These are phyloP conservation scores for Trichoderma citrinoviride DNA, from an alignment of 2,329 filamentous ascomycete species.

Conservation along the genomic window DNA sequence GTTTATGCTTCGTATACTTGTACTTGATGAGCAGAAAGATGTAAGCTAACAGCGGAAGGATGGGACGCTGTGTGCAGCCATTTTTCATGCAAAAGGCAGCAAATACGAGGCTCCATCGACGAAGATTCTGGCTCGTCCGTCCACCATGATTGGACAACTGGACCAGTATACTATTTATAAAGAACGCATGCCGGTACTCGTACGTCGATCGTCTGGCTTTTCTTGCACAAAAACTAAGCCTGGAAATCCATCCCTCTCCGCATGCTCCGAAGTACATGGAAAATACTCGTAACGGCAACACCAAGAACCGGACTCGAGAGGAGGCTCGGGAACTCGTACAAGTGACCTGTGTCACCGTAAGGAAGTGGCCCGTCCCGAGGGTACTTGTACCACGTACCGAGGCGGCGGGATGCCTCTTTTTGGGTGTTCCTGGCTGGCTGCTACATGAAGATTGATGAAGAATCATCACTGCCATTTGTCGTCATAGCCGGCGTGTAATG, in stretches of 20 bases:
- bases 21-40: not conserved
- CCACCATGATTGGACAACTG: not conserved
- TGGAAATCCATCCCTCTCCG: not conserved
- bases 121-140: not conserved
- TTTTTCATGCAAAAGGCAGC: slow-evolving; percentile 5
- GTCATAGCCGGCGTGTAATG: no score
- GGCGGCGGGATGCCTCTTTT: not conserved
- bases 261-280: no score
- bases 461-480: no score
- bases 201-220: not conserved
- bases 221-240: not conserved
- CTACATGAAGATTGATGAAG: not conserved
- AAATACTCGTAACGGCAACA: not conserved
- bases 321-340: not conserved
- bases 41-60: not conserved
- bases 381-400: not conserved
- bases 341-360: not conserved
- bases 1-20: not conserved
- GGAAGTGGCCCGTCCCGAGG: slow-evolving; percentile 1
- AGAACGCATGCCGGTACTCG: not conserved
- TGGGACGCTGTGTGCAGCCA: slow-evolving; percentile 6
- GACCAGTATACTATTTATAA: no score
- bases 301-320: not conserved
- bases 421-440: no score
- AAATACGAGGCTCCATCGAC: slow-evolving; percentile 11